These are phyloP conservation scores for Xylaria sp. DNA, from an alignment of 2,329 filamentous ascomycete genomes.

Conservation along the genomic window DNA sequence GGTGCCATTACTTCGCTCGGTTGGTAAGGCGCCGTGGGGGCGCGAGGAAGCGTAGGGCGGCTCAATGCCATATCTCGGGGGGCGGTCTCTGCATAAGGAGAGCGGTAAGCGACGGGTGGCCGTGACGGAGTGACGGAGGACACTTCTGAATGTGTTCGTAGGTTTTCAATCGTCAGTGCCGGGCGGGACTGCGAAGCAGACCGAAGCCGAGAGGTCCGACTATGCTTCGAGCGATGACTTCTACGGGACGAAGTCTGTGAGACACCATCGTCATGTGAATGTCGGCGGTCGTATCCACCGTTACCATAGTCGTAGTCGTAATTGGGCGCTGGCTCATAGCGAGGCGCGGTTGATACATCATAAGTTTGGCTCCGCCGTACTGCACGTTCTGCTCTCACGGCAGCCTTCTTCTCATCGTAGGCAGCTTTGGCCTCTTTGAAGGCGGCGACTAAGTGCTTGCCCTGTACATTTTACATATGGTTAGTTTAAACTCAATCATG, in stretches of 20 bases:
- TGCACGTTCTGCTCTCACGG: conserved; percentile 74
- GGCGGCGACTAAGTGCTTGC: conserved; percentile 88
- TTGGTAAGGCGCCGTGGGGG: conserved; percentile 45
- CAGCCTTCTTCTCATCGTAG: conserved; percentile 88
- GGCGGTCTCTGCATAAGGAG: conserved; percentile 58
- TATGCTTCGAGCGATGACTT: conserved; percentile 55
- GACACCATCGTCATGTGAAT: conserved; percentile 50
- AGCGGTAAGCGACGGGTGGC: conserved; percentile 53
- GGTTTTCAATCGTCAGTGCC: conserved; percentile 64
- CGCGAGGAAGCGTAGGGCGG: conserved; percentile 52
- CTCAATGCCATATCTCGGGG: conserved; percentile 58
- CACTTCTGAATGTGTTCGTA: conserved; percentile 64
- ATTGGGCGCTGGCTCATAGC: conserved; percentile 49
- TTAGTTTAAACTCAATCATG: conserved; percentile 25
- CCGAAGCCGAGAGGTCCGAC: conserved; percentile 50
- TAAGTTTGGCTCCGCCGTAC: conserved; percentile 71
- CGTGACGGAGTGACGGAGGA: conserved; percentile 61
- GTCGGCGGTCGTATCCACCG: conserved; percentile 42
- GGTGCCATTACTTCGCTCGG: conserved; percentile 34
- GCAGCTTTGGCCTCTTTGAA: conserved; percentile 92
- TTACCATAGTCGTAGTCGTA: conserved; percentile 39
- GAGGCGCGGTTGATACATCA: conserved; percentile 51
- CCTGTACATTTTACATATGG: conserved; percentile 61
- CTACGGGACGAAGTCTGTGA: conserved; percentile 57
- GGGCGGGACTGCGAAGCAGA: conserved; percentile 51